Evolutionary conservation across 352 stramenopile genomes (phyloP).

Genomic region (Achlya hypogyna): DNA sequence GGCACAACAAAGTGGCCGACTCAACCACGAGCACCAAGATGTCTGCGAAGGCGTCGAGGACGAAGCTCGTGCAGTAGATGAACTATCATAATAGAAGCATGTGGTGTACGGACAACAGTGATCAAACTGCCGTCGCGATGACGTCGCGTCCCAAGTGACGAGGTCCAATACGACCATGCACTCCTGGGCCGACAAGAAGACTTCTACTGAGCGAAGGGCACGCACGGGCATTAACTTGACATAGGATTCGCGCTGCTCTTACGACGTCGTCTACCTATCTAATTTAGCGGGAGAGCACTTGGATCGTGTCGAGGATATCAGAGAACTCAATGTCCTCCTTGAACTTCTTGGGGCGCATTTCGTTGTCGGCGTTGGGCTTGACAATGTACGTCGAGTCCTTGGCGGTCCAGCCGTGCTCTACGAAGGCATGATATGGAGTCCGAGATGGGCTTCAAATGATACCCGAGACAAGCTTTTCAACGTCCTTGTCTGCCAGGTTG

Average conservation of each 20-base stretch:
- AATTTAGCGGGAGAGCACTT: conserved; percentile 82
- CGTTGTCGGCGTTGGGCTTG: conserved; percentile 68
- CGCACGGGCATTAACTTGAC: too few species aligned
- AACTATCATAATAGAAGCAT: too few species aligned
- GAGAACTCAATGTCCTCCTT: conserved; percentile 82
- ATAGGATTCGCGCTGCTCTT: background rate
- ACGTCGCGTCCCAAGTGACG: too few species aligned
- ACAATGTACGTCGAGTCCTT: conserved; percentile 46
- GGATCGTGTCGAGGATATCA: conserved; percentile 79
- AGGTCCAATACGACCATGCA: too few species aligned
- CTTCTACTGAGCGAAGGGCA: too few species aligned
- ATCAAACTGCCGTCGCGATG: too few species aligned
- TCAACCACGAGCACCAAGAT: too few species aligned
- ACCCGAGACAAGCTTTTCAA: conserved; percentile 44
- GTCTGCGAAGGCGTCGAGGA: too few species aligned
- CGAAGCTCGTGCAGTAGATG: too few species aligned
- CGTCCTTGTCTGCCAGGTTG: conserved; percentile 56
- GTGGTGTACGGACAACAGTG: too few species aligned
- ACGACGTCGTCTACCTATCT: background rate
- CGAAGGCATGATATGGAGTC: conserved; percentile 12
- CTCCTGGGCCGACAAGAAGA: too few species aligned
- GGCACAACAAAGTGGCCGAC: too few species aligned
- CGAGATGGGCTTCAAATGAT: background rate
- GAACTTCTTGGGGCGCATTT: conserved; percentile 81
- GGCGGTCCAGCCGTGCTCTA: conserved; percentile 63